Percentiles rank a stretch among this genome's conserved stretches.
Conservation (phyloP, 192 early-diverging fungal species). For the Linnemannia hyalina region DNA sequence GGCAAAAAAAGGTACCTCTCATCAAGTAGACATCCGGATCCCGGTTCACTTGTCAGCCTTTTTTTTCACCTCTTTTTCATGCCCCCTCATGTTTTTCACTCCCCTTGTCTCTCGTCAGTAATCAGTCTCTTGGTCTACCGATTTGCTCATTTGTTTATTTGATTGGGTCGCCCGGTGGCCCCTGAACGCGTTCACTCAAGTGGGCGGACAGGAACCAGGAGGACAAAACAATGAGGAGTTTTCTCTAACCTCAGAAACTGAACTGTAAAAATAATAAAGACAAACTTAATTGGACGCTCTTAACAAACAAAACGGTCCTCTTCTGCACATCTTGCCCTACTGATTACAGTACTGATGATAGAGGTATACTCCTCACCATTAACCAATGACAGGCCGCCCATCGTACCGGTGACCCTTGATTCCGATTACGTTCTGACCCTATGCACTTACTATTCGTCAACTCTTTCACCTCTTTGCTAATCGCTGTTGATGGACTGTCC, state of each 20-base stretch:
- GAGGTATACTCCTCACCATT: too few relatives aligned
- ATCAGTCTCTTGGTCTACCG: not conserved
- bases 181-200: not conserved
- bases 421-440: too few relatives aligned
- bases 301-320: constrained; percentile 1
- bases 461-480: too few relatives aligned
- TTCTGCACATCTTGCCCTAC: too few relatives aligned
- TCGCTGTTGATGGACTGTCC: too few relatives aligned
- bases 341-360: too few relatives aligned
- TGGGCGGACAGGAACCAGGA: not conserved
- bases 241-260: not conserved
- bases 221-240: not conserved
- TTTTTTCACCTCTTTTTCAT: not conserved
- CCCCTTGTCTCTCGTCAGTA: not conserved
- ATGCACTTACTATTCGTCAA: too few relatives aligned
- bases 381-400: too few relatives aligned
- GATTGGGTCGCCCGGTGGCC: not conserved
- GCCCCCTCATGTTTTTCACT: not conserved
- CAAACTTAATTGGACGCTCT: not conserved
- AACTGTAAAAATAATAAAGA: not conserved
- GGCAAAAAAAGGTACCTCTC: not conserved
- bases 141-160: not conserved
- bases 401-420: too few relatives aligned
- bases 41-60: not conserved
- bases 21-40: not conserved